Conservation (phyloP, 2,329 filamentous ascomycete genomes). For the Fusarium dimerum region DNA sequence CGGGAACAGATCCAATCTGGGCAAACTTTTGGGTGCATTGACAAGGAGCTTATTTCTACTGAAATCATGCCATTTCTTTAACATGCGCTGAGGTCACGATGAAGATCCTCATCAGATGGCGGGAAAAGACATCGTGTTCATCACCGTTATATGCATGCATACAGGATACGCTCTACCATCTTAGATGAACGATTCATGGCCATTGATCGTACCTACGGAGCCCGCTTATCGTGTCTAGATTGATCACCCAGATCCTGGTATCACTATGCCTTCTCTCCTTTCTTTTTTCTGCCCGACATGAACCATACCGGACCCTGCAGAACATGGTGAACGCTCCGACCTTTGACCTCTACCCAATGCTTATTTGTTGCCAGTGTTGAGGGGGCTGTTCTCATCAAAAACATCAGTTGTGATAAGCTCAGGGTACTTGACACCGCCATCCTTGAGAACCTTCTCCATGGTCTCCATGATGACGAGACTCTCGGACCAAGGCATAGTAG, state of each 20-base stretch:
- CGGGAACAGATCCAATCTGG: too few species aligned
- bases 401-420: conserved; percentile 58
- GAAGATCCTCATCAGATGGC: conserved; percentile 19
- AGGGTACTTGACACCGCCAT: conserved; percentile 56
- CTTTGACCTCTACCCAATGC: background rate
- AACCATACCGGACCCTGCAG: too few species aligned
- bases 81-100: background rate
- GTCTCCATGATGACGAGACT: conserved; percentile 82
- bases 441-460: conserved; percentile 57
- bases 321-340: background rate
- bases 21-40: too few species aligned
- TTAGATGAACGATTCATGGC: conserved; percentile 28
- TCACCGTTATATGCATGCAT: background rate
- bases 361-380: conserved; percentile 55
- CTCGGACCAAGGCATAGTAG: conserved; percentile 70
- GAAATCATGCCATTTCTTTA: background rate
- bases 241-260: too few species aligned
- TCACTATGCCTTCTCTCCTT: too few species aligned
- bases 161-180: conserved; percentile 1
- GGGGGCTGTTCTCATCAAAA: conserved; percentile 60
- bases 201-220: background rate
- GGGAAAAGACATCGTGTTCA: background rate
- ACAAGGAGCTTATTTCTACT: background rate
- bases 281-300: too few species aligned
- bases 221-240: too few species aligned